A percentile compares a stretch with the other conserved stretches of the same genome.
phyloP scores from a whole-genome alignment of 2,329 filamentous ascomycete genomes.

The Ophiostoma angusticollis region DNA sequence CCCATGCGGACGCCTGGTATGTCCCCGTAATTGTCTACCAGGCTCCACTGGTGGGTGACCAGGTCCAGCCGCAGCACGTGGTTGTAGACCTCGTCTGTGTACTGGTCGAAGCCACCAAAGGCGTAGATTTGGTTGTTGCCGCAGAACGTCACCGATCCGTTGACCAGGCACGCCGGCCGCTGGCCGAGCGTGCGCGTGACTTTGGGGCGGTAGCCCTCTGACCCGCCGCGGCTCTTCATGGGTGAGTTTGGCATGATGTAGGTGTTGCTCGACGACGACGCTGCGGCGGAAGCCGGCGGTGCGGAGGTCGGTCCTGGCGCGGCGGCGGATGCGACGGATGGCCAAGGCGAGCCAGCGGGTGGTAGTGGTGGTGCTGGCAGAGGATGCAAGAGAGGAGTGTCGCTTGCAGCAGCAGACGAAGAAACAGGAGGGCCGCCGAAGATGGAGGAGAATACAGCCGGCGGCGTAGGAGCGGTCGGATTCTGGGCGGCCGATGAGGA shows the following conservation, averaged over 20 bases:
- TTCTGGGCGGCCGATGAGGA: background rate
- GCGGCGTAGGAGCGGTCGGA: background rate
- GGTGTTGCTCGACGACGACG: conserved; percentile 57
- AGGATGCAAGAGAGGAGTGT: background rate
- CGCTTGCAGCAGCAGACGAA: background rate
- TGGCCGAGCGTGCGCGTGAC: conserved; percentile 68
- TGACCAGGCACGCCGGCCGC: conserved; percentile 86
- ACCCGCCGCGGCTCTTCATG: conserved; percentile 48
- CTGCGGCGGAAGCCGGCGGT: conserved; percentile 30
- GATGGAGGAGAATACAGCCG: conserved; percentile 4
- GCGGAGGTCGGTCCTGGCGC: background rate
- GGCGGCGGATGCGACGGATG: background rate
- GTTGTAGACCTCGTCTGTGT: conserved; percentile 98
- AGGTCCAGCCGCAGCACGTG: conserved; percentile 87
- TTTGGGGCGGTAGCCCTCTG: conserved; percentile 71
- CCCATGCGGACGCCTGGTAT: conserved; percentile 96
- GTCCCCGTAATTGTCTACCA: conserved; percentile 97
- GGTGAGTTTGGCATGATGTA: conserved; percentile 88
- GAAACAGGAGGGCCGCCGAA: conserved; percentile 4
- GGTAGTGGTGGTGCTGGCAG: background rate
- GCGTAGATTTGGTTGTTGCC: conserved; percentile 96
- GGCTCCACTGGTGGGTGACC: conserved; percentile 76
- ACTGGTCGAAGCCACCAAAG: conserved; percentile 97
- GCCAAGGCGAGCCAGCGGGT: background rate
- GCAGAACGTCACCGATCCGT: conserved; percentile 97